These are phyloP conservation scores for Trichosanthes cucumerina DNA, from an alignment of 306 rosid genomes.

Conservation along the genomic window DNA sequence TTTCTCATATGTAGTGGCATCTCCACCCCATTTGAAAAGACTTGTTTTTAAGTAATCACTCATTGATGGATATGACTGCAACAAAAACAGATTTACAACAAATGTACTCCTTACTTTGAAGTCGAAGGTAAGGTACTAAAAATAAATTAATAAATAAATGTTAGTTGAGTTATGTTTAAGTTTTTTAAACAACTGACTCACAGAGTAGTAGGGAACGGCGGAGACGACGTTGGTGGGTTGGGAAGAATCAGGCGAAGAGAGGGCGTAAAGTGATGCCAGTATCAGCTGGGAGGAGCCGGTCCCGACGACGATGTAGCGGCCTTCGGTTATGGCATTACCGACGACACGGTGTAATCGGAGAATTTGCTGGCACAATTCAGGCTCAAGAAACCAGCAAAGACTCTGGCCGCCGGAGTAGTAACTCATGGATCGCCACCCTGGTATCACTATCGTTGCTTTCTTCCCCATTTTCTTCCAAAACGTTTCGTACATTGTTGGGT, in stretches of 20 bases:
- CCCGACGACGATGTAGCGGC: conserved; percentile 68
- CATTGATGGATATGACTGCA: conserved; percentile 74
- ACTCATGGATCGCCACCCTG: conserved; percentile 74
- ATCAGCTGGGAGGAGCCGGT: conserved; percentile 88
- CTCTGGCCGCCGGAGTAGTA: conserved; percentile 46
- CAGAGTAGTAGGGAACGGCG: conserved; percentile 71
- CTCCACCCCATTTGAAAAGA: conserved; percentile 74
- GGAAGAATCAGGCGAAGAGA: conserved; percentile 33
- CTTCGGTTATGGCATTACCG: conserved; percentile 63
- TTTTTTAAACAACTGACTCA: conserved; percentile 25
- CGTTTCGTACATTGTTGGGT: conserved; percentile 58
- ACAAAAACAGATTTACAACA: not conserved
- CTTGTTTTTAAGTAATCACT: conserved; percentile 63
- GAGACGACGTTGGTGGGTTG: conserved; percentile 55
- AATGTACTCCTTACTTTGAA: no score
- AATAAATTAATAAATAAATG: no score
- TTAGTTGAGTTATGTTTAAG: no score
- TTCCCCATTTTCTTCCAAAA: conserved; percentile 64
- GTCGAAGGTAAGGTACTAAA: no score
- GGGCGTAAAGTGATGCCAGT: conserved; percentile 72
- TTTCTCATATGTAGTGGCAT: conserved; percentile 35
- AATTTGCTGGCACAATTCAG: conserved; percentile 50
- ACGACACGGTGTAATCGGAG: conserved; percentile 56
- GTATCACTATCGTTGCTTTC: conserved; percentile 40
- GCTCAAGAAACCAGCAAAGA: conserved; percentile 75